These are phyloP conservation scores for Penicillium roqueforti DNA, from an alignment of 495 filamentous ascomycete species.

Conservation along the genomic window DNA sequence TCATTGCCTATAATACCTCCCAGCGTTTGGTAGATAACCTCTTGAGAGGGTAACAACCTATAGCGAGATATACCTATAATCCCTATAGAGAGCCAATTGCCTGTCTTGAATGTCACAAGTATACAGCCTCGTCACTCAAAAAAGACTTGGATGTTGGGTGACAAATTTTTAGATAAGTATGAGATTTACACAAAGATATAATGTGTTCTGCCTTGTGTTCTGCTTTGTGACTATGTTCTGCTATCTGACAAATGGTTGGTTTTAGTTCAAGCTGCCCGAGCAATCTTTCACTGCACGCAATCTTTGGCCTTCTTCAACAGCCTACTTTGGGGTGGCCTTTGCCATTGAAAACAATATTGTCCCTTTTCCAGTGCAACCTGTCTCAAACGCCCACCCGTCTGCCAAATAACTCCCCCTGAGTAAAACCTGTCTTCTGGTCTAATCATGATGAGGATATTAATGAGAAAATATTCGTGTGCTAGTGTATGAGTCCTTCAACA, in stretches of 20 bases:
- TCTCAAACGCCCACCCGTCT: conserved; percentile 15
- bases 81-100: too few species aligned
- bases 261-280: neutral
- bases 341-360: conserved; percentile 20
- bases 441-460: conserved; percentile 6
- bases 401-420: conserved; percentile 15
- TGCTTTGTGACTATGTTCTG: too few species aligned
- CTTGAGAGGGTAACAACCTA: too few species aligned
- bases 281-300: neutral
- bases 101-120: too few species aligned
- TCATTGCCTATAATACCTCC: neutral
- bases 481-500: too few species aligned
- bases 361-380: conserved; percentile 18
- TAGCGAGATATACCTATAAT: too few species aligned
- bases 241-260: neutral
- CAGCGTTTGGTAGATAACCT: too few species aligned
- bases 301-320: conserved; percentile 5
- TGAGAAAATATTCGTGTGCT: neutral
- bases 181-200: neutral
- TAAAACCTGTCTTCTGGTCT: conserved; percentile 14
- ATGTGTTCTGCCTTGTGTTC: neutral
- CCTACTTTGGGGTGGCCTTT: conserved; percentile 22
- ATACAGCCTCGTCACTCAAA: too few species aligned
- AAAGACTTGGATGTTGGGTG: too few species aligned
- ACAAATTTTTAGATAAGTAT: too few species aligned